Conservation (phyloP, 495 filamentous ascomycete genomes). For the Cladorrhinum samala region DNA sequence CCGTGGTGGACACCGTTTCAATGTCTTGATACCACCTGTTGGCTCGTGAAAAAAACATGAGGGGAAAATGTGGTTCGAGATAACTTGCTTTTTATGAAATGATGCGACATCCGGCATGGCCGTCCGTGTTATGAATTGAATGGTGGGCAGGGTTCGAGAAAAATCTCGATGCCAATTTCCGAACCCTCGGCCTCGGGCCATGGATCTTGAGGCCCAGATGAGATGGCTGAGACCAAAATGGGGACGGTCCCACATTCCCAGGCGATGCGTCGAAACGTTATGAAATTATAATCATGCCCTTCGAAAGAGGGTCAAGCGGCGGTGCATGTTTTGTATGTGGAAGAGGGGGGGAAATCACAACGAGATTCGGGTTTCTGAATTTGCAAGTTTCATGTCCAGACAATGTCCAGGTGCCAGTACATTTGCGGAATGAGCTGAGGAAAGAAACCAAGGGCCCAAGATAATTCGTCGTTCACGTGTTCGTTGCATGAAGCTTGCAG, state of each 20-base stretch:
- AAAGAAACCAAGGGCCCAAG: not conserved
- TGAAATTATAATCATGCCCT: not conserved
- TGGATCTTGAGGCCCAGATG: constrained; percentile 6
- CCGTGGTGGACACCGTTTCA: not conserved
- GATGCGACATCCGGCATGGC: constrained; percentile 5
- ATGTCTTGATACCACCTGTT: constrained; percentile 4
- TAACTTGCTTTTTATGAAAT: constrained; percentile 3
- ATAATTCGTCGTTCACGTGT: not conserved
- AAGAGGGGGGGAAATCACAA: not conserved
- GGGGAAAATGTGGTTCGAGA: not conserved
- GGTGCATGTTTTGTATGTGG: not conserved
- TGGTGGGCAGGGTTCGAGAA: constrained; percentile 6
- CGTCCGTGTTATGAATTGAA: not conserved
- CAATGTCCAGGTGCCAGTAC: no score
- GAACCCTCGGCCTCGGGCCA: constrained; percentile 23
- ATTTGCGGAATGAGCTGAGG: no score
- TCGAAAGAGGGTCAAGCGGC: constrained; percentile 4
- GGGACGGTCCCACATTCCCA: constrained; percentile 14
- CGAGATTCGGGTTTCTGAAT: no score
- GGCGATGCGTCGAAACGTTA: constrained; percentile 11
- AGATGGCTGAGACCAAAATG: constrained; percentile 7
- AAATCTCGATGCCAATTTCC: constrained; percentile 21
- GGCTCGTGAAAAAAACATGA: not conserved
- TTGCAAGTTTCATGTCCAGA: not conserved
- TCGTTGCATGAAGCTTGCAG: not conserved